Evolutionary conservation across 1,284 basidiomycete genomes (phyloP).

Genomic region (Chalciporus sp.): DNA sequence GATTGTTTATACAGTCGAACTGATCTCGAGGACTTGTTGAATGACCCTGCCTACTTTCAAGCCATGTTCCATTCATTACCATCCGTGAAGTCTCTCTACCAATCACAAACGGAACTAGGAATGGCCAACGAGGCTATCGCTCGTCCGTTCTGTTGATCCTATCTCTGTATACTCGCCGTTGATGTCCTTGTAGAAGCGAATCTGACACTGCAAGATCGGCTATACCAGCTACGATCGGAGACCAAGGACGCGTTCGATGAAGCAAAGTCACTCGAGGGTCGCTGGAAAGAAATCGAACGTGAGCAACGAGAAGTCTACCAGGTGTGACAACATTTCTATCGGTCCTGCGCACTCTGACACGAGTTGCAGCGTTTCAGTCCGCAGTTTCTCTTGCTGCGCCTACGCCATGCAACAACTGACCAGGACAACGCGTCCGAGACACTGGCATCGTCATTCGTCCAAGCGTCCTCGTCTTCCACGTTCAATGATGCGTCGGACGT

Average conservation of each 20-base stretch:
- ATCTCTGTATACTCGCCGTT: slow-evolving; percentile 7
- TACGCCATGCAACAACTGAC: slow-evolving; percentile 82
- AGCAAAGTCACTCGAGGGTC: slow-evolving; percentile 74
- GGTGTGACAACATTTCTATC: slow-evolving; percentile 44
- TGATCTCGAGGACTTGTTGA: slow-evolving; percentile 85
- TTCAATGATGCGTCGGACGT: slow-evolving; percentile 59
- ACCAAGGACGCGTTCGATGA: slow-evolving; percentile 85
- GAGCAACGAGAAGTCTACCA: slow-evolving; percentile 88
- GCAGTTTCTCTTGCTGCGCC: slow-evolving; percentile 83
- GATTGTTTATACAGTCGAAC: slow-evolving; percentile 56
- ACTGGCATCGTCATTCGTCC: slow-evolving; percentile 79
- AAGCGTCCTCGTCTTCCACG: slow-evolving; percentile 45
- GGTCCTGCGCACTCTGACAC: slow-evolving; percentile 10
- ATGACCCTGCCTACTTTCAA: slow-evolving; percentile 83
- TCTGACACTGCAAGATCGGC: slow-evolving; percentile 68
- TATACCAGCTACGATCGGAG: slow-evolving; percentile 74
- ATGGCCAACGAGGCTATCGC: slow-evolving; percentile 84
- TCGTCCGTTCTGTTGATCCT: slow-evolving; percentile 50
- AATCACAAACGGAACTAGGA: slow-evolving; percentile 76
- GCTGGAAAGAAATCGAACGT: slow-evolving; percentile 84
- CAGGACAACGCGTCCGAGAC: slow-evolving; percentile 89
- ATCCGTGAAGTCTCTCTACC: slow-evolving; percentile 72
- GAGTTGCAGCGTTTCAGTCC: slow-evolving; percentile 74
- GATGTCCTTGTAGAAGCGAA: slow-evolving; percentile 54
- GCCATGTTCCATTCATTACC: slow-evolving; percentile 81